phyloP scores from a whole-genome alignment of 768 basidiomycete genomes.

The Cantharellus cinnabarinus region DNA sequence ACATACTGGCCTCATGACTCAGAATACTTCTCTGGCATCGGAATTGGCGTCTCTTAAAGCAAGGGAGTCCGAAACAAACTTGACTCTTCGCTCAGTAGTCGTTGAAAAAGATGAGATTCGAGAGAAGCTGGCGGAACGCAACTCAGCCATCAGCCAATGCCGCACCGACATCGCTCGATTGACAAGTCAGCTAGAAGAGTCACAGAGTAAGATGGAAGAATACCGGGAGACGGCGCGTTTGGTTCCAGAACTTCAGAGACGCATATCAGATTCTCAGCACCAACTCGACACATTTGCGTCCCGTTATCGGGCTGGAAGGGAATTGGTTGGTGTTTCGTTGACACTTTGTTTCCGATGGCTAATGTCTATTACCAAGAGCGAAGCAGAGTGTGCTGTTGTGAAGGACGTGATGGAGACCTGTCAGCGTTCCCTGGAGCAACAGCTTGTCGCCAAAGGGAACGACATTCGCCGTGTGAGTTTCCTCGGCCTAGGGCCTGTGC shows the following conservation, averaged over 20 bases:
- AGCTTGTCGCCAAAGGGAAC: conserved; percentile 6
- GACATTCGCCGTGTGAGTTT: conserved; percentile 4
- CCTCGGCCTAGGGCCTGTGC: neutral
- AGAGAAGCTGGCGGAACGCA: no score
- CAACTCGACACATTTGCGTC: neutral
- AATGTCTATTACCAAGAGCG: neutral
- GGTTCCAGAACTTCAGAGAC: neutral
- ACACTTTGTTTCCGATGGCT: neutral
- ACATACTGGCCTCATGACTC: no score
- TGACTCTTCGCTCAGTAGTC: no score
- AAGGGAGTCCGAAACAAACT: no score
- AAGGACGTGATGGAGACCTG: neutral
- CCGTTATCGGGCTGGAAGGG: neutral
- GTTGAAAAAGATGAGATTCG: no score
- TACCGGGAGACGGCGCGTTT: neutral
- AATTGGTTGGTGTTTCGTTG: neutral
- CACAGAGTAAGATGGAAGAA: neutral
- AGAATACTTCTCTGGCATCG: no score
- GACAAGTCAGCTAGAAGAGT: neutral
- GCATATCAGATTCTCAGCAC: neutral
- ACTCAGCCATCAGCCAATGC: no score
- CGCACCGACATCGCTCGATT: no score
- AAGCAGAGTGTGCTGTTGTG: conserved; percentile 1
- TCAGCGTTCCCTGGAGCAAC: conserved; percentile 1
- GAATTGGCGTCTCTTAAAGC: no score